Conservation (phyloP, 257 asterid genomes). For the Echites panduratus region DNA sequence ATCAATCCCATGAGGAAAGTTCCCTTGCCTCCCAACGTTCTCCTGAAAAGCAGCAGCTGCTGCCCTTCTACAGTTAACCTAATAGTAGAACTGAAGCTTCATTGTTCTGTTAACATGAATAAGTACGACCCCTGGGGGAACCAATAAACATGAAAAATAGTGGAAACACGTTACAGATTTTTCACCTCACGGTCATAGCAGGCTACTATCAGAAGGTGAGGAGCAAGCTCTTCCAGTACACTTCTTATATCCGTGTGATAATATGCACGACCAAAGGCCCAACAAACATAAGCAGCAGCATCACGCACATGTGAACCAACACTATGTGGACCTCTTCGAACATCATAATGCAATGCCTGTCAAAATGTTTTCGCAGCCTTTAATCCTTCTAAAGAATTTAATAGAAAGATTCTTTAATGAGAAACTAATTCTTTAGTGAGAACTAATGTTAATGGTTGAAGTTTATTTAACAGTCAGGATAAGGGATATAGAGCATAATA, state of each 20-base stretch:
- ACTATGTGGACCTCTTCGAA: conserved; percentile 99
- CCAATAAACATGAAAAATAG: not conserved
- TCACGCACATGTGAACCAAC: conserved; percentile 99
- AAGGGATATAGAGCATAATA: not conserved
- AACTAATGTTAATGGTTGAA: too few species aligned
- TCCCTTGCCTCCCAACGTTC: conserved; percentile 97
- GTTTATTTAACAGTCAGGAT: not conserved
- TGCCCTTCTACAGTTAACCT: conserved; percentile 99
- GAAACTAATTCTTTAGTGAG: too few species aligned
- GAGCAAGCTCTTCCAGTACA: conserved; percentile 77
- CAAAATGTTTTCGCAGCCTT: conserved; percentile 1
- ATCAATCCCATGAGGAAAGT: conserved; percentile 83
- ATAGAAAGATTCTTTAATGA: too few species aligned
- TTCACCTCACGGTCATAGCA: conserved; percentile 98
- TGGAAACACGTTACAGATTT: conserved; percentile 4
- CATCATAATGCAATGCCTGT: conserved; percentile 92
- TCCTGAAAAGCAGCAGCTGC: conserved; percentile 99
- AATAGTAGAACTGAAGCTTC: conserved; percentile 28
- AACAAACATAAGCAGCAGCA: conserved; percentile 99
- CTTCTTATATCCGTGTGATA: conserved; percentile 68
- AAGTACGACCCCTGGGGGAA: conserved; percentile 5
- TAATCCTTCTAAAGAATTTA: not conserved
- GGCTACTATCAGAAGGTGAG: conserved; percentile 85
- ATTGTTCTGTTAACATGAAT: conserved; percentile 22
- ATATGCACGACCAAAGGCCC: conserved; percentile 99